These are phyloP conservation scores for Hymenoscyphus scutula DNA, from an alignment of 2,329 filamentous ascomycete species.

Conservation along the genomic window DNA sequence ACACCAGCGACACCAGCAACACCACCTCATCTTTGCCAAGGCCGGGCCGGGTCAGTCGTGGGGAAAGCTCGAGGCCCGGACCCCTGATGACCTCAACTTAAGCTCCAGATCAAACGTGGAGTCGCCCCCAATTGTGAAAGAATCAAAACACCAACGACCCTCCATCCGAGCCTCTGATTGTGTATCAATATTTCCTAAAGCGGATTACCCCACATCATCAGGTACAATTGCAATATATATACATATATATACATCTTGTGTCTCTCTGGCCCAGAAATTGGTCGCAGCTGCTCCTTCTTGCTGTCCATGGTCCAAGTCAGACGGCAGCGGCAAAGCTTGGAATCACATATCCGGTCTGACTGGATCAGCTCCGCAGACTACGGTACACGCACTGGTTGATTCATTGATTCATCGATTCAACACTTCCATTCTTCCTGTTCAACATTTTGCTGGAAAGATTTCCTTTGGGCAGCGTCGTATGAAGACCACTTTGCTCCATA, in stretches of 20 bases:
- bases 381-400: background rate
- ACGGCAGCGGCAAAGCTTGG: background rate
- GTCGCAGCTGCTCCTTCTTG: no score
- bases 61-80: conserved; percentile 1
- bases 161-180: background rate
- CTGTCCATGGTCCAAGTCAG: background rate
- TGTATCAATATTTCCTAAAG: no score
- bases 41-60: background rate
- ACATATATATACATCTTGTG: no score
- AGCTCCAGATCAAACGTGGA: background rate
- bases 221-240: no score
- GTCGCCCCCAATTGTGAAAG: background rate
- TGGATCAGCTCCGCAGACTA: background rate
- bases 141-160: background rate
- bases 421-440: background rate
- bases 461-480: no score
- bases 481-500: background rate
- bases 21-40: background rate
- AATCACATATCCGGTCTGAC: background rate
- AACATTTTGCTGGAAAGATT: no score
- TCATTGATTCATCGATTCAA: no score
- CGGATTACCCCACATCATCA: no score
- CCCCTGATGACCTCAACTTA: background rate
- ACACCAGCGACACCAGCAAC: no score
- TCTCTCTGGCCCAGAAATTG: no score